A percentile compares a stretch with the other conserved stretches of the same genome.
Evolutionary conservation across 1,139 yeast genomes (phyloP).

Genomic region (Hyphopichia buzzinii): DNA sequence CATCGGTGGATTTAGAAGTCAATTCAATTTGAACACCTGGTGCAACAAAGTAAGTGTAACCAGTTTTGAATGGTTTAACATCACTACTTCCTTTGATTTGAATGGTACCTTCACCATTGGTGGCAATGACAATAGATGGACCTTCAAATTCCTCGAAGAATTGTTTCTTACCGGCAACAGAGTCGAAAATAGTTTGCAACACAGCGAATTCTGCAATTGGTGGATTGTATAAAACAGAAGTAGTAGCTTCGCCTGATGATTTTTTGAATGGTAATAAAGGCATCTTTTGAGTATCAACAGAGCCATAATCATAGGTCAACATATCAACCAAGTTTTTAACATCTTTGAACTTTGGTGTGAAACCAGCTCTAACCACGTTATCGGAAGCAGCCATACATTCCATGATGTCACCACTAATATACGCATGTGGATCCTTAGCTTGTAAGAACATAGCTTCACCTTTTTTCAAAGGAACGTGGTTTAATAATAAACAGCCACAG

Average conservation of each 20-base stretch:
- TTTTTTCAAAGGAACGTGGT: conserved; percentile 77
- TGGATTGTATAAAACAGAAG: conserved; percentile 76
- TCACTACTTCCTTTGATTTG: conserved; percentile 42
- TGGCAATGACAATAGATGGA: conserved; percentile 83
- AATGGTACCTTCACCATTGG: conserved; percentile 72
- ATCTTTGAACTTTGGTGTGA: conserved; percentile 97
- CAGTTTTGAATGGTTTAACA: conserved; percentile 46
- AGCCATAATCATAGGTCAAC: conserved; percentile 86
- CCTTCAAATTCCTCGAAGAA: conserved; percentile 65
- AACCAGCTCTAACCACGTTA: conserved; percentile 97
- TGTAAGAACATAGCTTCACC: conserved; percentile 97
- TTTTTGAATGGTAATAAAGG: conserved; percentile 60
- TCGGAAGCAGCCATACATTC: conserved; percentile 99
- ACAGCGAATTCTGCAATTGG: conserved; percentile 97
- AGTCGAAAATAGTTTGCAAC: conserved; percentile 62
- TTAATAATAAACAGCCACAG: conserved; percentile 90
- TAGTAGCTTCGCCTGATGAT: conserved; percentile 63
- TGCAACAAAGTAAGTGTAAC: conserved; percentile 81
- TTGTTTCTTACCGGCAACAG: conserved; percentile 43
- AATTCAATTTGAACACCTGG: conserved; percentile 70
- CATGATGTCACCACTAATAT: conserved; percentile 92
- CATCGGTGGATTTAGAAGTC: conserved; percentile 46
- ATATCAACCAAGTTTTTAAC: conserved; percentile 83
- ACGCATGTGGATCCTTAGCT: conserved; percentile 98
- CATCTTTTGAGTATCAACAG: conserved; percentile 93